These are phyloP conservation scores for Schizosaccharomyces osmophilus DNA, from an alignment of 805 yeast genomes.

Conservation along the genomic window DNA sequence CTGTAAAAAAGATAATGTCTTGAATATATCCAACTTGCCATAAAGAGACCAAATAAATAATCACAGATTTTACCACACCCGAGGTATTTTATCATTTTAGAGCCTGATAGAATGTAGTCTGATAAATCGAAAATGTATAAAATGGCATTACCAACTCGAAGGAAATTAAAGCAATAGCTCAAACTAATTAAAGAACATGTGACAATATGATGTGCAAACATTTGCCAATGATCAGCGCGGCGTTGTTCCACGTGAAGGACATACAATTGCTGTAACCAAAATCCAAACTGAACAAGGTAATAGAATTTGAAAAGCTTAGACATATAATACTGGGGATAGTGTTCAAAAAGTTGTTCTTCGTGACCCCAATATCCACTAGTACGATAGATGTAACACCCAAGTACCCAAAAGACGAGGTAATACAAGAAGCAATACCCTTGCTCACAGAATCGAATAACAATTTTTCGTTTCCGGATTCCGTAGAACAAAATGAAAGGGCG, in stretches of 20 bases:
- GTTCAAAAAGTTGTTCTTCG: background rate
- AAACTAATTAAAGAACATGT: slow-evolving; percentile 45
- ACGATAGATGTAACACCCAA: background rate
- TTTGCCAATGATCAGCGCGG: slow-evolving; percentile 64
- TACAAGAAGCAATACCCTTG: slow-evolving; percentile 59
- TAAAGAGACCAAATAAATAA: slow-evolving; percentile 37
- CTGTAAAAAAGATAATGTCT: slow-evolving; percentile 57
- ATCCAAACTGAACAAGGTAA: slow-evolving; percentile 47
- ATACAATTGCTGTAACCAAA: slow-evolving; percentile 60
- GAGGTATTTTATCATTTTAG: slow-evolving; percentile 56
- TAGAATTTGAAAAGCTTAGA: slow-evolving; percentile 32
- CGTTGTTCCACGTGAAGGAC: slow-evolving; percentile 53
- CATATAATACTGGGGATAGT: slow-evolving; percentile 52
- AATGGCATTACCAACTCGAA: slow-evolving; percentile 56
- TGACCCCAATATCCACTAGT: background rate
- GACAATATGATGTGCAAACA: slow-evolving; percentile 73
- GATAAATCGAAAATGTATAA: slow-evolving; percentile 62
- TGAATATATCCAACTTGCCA: slow-evolving; percentile 41
- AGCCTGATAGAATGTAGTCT: slow-evolving; percentile 45
- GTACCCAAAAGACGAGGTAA: slow-evolving; percentile 24
- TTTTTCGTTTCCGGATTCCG: slow-evolving; percentile 25
- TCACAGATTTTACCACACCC: slow-evolving; percentile 41
- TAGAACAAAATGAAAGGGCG: slow-evolving; percentile 27
- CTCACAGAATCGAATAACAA: slow-evolving; percentile 51
- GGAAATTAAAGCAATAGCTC: slow-evolving; percentile 48